phyloP scores from a whole-genome alignment of 228 moss, liverwort and hornwort species.

The Sphagnum fallax region DNA sequence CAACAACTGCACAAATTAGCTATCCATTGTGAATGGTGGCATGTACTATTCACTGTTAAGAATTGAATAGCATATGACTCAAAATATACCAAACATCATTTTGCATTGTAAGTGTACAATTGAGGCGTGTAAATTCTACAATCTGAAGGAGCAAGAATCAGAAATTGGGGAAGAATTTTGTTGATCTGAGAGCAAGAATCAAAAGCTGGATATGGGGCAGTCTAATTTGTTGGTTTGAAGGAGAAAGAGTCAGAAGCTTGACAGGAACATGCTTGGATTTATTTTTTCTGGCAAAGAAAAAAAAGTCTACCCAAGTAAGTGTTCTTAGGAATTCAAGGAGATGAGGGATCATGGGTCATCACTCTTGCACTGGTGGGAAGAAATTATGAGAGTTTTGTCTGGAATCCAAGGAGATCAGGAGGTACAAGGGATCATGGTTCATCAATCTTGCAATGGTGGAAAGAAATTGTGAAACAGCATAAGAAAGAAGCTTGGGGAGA shows the following conservation, averaged over 20 bases:
- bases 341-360: slow-evolving; percentile 12
- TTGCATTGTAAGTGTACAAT: too few species aligned
- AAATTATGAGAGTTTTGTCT: neutral
- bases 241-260: slow-evolving; percentile 27
- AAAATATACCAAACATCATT: too few species aligned
- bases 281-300: slow-evolving; percentile 12
- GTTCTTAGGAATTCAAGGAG: slow-evolving; percentile 31
- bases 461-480: neutral
- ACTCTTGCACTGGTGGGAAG: slow-evolving; percentile 24
- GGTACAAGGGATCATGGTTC: slow-evolving; percentile 14
- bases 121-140: too few species aligned
- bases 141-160: too few species aligned
- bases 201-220: too few species aligned
- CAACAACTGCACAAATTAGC: too few species aligned
- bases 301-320: slow-evolving; percentile 13
- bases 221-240: slow-evolving; percentile 17
- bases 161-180: too few species aligned
- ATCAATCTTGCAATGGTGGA: slow-evolving; percentile 26
- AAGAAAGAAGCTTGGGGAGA: too few species aligned
- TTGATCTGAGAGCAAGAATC: too few species aligned
- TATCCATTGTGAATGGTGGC: too few species aligned
- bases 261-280: slow-evolving; percentile 1
- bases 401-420: slow-evolving; percentile 13
- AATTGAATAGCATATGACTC: too few species aligned
- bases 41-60: too few species aligned